Evolutionary conservation across 768 basidiomycete genomes (phyloP), one percentile per base, ranked within the genome.

Genomic region (Tylopilus rubrobrunneus): DNA sequence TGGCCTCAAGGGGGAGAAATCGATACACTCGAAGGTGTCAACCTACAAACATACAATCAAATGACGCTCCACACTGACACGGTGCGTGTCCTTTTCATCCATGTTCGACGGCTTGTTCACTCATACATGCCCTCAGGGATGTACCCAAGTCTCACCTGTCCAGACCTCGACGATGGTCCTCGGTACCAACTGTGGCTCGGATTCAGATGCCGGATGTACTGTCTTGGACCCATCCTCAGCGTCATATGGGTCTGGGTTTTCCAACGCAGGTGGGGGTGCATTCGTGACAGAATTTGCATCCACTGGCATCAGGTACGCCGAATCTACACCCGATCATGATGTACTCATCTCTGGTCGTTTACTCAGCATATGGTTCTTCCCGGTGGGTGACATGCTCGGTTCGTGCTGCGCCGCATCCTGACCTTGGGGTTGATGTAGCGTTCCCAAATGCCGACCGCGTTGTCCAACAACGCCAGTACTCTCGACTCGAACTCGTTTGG

Each of bases 1-100:
- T 87, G 86, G 86, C 86, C 86, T 3, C 64, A 66, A 12, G 85
- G 85, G 56, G 84, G 77, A 28, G 86, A 89, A 64, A 85, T 88
- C 56, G 92, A 93, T 67, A 87, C 86, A 10, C 80, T 93, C 54
- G 91, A 94, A 67, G 87, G 84, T 34, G 85, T 92, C 57, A 93
- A 94, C 69, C 65, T 78, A 46, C 78, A 78, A 37, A 74, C 75
- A 3, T 71, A 74, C 51, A 89, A 86, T 56, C 86, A 87, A 64
- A 83, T 87, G 77, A 79, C 91, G 0, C 72, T 92, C 14, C 91
- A 31, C 7, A 31, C 7, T 11, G 73, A 76, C 37, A 67, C 80
- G 0, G 79, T 77, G 55, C 27, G 75, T 66, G 51, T 28, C 28
- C 50, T 6, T 19, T 15, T 46, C 31, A 43, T 29, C 23, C 17